Evolutionary conservation across 805 yeast genomes (phyloP), one percentile per base, ranked within the genome.

Genomic region (Isabelozyma gotoi): DNA sequence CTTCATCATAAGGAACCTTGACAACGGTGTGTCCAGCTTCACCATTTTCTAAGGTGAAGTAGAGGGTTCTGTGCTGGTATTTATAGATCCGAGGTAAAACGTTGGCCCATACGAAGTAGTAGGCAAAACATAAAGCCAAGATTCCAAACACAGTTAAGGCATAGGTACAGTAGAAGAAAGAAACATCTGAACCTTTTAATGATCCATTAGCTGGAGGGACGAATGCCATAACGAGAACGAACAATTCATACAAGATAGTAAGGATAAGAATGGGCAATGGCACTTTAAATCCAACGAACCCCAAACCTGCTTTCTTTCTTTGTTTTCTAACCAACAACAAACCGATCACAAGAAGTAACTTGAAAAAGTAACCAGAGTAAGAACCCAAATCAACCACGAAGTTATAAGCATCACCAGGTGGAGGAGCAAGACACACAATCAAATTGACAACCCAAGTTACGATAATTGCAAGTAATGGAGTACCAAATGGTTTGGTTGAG

Each of bases 131-230:
- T 3, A 63, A 38, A 3, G 43, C 29, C 17, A 71, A 43, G 3
- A 71, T 39, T 1, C 73, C 73, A 41, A 70, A 51, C 3, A 71
- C 61, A 12, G 65, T 59, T 14, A 70, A 47, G n/a, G 74, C 69
- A 48, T 71, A 70, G 0, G 75, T 63, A 14, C 70, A 68, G 48
- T 71, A 71, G 50, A 71, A 70, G 51, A 71, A 71, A 4, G 71
- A 56, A 17, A 69, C 73, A 48, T 71, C 76, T 38, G 67, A 56
- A 3, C 76, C 76, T 21, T 51, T 68, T 45, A 69, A 56, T 3
- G 67, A 54, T 3, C 71, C 71, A 34, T 46, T 47, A 41, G 60
- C 49, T 19, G 76, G 76, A 21, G 76, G 76, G 27, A 71, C 74
- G 48, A 64, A 71, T 0, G 74, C 66, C 61, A 71, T 63, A 14